phyloP scores from a whole-genome alignment of 306 rosid species.

The Carpinus fangiana region DNA sequence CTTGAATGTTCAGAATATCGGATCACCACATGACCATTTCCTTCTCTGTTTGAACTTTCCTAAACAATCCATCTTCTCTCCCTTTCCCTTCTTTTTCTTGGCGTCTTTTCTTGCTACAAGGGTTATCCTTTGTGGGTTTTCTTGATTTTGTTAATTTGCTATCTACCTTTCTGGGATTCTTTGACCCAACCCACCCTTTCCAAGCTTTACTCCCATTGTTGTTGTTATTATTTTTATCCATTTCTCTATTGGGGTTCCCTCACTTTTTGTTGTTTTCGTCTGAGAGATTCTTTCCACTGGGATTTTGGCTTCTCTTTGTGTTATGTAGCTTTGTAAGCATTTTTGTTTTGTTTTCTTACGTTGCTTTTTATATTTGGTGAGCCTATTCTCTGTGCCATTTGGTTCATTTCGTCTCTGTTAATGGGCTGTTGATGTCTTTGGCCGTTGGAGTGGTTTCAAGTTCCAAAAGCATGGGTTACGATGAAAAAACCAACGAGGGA shows the following conservation, averaged over 20 bases:
- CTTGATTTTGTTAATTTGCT: slow-evolving; percentile 26
- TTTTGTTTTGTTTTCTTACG: slow-evolving; percentile 10
- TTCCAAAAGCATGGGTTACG: slow-evolving; percentile 71
- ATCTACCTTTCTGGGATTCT: slow-evolving; percentile 47
- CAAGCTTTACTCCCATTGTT: not conserved
- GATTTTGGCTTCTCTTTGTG: slow-evolving; percentile 30
- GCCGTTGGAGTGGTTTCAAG: slow-evolving; percentile 49
- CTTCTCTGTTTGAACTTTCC: slow-evolving; percentile 32
- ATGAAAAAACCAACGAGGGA: slow-evolving; percentile 49
- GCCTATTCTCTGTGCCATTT: slow-evolving; percentile 27
- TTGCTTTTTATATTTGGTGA: slow-evolving; percentile 6
- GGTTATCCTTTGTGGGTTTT: slow-evolving; percentile 31
- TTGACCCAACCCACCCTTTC: slow-evolving; percentile 43
- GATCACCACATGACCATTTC: slow-evolving; percentile 82
- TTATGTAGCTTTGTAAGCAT: slow-evolving; percentile 7
- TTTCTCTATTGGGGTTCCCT: slow-evolving; percentile 25
- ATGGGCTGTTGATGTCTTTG: slow-evolving; percentile 54
- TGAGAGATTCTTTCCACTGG: slow-evolving; percentile 51
- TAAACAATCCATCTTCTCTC: slow-evolving; percentile 7
- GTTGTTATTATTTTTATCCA: slow-evolving; percentile 5
- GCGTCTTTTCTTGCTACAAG: slow-evolving; percentile 43
- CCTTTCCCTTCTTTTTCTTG: slow-evolving; percentile 14
- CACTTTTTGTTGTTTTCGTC: slow-evolving; percentile 35
- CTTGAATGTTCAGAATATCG: slow-evolving; percentile 39
- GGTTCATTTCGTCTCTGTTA: slow-evolving; percentile 17